These are phyloP conservation scores for Craspedostauros australis DNA, from an alignment of 108 stramenopile genomes.

Conservation along the genomic window DNA sequence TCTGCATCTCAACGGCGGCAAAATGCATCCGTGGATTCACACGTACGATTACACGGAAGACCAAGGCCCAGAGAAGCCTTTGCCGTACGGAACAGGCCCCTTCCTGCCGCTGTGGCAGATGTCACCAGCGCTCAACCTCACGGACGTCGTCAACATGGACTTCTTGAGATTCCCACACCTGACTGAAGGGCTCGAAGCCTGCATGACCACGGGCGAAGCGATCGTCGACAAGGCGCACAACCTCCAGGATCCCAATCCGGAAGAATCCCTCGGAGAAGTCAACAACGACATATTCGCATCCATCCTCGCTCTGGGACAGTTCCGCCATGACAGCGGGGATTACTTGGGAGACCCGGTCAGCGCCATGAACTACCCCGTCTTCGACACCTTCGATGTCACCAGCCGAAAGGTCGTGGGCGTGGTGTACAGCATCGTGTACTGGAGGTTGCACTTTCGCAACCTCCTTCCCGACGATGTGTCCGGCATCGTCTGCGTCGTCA, in stretches of 20 bases:
- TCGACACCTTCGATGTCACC: not conserved
- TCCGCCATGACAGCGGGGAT: not conserved
- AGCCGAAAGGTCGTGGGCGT: not conserved
- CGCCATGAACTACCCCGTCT: not conserved
- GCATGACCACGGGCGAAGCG: not conserved
- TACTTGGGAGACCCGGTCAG: not conserved
- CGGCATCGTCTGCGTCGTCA: not conserved
- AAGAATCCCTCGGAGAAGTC: no score
- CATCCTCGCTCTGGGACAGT: constrained; percentile 5
- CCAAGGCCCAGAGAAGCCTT: no score
- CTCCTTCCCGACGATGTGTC: not conserved
- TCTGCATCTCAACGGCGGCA: no score
- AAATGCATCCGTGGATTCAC: no score
- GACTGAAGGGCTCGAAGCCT: not conserved
- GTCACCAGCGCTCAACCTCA: not conserved
- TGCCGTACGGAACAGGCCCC: not conserved
- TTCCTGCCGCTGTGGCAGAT: not conserved
- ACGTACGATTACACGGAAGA: no score
- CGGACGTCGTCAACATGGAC: not conserved
- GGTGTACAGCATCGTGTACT: not conserved
- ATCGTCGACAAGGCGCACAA: not conserved
- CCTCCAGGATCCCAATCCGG: not conserved
- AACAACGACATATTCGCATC: no score
- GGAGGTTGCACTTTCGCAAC: not conserved
- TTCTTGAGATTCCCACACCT: not conserved